Conservation (phyloP, 345 rosid genomes). For the Aurinia saxatilis region DNA sequence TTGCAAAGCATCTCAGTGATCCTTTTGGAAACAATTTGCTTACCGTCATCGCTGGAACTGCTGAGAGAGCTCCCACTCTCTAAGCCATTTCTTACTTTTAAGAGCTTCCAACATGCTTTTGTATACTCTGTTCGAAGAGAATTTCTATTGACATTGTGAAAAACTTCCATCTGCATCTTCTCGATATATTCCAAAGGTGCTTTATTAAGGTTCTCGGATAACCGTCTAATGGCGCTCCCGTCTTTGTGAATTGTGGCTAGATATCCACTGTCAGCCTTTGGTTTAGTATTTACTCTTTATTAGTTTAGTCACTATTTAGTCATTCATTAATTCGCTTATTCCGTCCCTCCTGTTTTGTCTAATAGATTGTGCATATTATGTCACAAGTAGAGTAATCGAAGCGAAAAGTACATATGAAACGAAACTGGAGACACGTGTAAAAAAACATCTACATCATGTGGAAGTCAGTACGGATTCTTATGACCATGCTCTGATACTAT, state of each 20-base stretch:
- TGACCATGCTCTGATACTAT: too few relatives aligned
- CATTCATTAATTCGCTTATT: too few relatives aligned
- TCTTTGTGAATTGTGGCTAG: not conserved
- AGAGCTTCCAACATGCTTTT: constrained; percentile 13
- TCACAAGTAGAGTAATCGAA: too few relatives aligned
- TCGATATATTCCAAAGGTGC: constrained; percentile 9
- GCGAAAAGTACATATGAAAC: too few relatives aligned
- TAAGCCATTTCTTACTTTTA: constrained; percentile 26
- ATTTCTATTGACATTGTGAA: constrained; percentile 18
- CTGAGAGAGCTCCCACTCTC: constrained; percentile 82
- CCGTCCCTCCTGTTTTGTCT: too few relatives aligned
- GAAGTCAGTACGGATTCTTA: too few relatives aligned
- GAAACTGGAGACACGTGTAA: too few relatives aligned
- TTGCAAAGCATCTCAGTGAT: constrained; percentile 84
- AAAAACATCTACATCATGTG: too few relatives aligned
- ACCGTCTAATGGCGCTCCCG: not conserved
- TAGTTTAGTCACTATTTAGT: not conserved
- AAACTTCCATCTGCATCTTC: constrained; percentile 5
- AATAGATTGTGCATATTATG: too few relatives aligned
- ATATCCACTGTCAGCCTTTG: not conserved
- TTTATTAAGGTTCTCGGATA: not conserved
- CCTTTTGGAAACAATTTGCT: constrained; percentile 99
- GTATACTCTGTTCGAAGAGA: constrained; percentile 26
- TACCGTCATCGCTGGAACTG: constrained; percentile 69
- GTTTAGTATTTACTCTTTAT: not conserved